Conservation (phyloP, 2,329 filamentous ascomycete genomes). For the Stylonectria norvegica region DNA sequence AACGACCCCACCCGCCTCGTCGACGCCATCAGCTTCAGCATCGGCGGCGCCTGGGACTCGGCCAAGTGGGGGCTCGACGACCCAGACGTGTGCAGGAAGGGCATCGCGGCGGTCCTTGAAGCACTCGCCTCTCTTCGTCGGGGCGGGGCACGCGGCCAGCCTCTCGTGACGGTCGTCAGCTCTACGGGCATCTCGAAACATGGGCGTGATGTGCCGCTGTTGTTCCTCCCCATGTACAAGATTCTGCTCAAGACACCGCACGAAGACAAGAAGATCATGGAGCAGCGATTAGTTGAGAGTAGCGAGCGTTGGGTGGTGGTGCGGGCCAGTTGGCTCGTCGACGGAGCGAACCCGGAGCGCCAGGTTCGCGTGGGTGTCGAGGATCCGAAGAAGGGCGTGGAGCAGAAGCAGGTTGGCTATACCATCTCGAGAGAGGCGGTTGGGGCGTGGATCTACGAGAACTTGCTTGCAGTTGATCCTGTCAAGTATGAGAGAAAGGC, state of each 20-base stretch:
- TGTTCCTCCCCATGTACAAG: conserved; percentile 42
- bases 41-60: conserved; percentile 33
- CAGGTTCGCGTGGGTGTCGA: conserved; percentile 31
- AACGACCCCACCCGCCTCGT: conserved; percentile 28
- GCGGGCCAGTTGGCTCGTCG: conserved; percentile 35
- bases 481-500: conserved; percentile 28
- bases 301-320: conserved; percentile 34
- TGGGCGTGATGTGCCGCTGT: conserved; percentile 33
- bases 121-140: conserved; percentile 28
- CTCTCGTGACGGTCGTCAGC: conserved; percentile 34
- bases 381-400: conserved; percentile 30
- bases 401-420: conserved; percentile 40
- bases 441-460: conserved; percentile 40
- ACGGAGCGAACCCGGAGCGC: conserved; percentile 20
- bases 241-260: conserved; percentile 40
- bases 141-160: conserved; percentile 23
- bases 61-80: conserved; percentile 32
- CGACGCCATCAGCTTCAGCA: conserved; percentile 38
- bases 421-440: conserved; percentile 40
- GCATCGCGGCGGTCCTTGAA: conserved; percentile 32
- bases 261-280: conserved; percentile 47
- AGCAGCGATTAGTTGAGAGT: conserved; percentile 27
- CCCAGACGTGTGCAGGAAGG: conserved; percentile 40
- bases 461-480: conserved; percentile 25
- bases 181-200: conserved; percentile 39